Percentiles rank a stretch among this genome's conserved stretches.
Conservation (phyloP, 176 grass and related monocot species). For the sorghum (Sorghum bicolor) region Sorghum_bicolor_NCBIv3 NC_012879.2:6929001-6929500, state of each 20-base stretch:
- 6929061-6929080: conserved; percentile 73
- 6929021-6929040: conserved; percentile 23
- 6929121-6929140: conserved; percentile 64
- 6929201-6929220: neutral
- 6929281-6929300: neutral
- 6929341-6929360: neutral
- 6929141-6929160: conserved; percentile 17
- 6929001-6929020: conserved; percentile 1
- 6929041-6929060: conserved; percentile 64
- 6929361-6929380: neutral
- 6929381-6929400: neutral
- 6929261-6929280: conserved; percentile 4
- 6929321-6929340: neutral
- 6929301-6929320: neutral
- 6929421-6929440: neutral
- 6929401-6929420: neutral
- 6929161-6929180: conserved; percentile 10
- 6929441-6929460: neutral
- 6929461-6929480: neutral
- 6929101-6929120: conserved; percentile 84
- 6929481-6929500: neutral
- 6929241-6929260: neutral
- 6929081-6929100: conserved; percentile 80
- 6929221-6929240: conserved; percentile 11
- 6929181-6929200: neutral